Evolutionary conservation across 2,329 filamentous ascomycete species (phyloP).

Genomic region (Ophiostoma sp.): DNA sequence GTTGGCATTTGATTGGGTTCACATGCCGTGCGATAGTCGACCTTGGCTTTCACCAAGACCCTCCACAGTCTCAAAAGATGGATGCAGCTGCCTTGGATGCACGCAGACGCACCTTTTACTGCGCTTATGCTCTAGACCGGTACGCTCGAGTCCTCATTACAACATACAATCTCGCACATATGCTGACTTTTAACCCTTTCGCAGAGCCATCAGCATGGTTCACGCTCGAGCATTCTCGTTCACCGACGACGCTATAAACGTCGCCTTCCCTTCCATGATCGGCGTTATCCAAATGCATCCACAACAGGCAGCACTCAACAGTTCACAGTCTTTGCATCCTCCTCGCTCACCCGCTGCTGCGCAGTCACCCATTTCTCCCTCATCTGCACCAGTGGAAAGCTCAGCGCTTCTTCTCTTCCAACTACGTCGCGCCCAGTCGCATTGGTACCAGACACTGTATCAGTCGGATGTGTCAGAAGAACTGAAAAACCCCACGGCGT

Average conservation of each 20-base stretch:
- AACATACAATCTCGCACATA: too few relatives aligned
- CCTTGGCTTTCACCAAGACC: conserved; percentile 88
- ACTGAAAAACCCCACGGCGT: conserved; percentile 62
- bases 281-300: conserved; percentile 14
- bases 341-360: conserved; percentile 40
- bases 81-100: conserved; percentile 68
- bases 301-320: background rate
- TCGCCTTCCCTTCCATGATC: conserved; percentile 61
- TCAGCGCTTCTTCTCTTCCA: conserved; percentile 73
- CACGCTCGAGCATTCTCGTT: conserved; percentile 87
- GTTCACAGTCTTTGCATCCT: conserved; percentile 29
- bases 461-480: conserved; percentile 63
- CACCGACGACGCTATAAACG: conserved; percentile 79
- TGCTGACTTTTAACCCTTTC: too few relatives aligned
- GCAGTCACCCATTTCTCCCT: conserved; percentile 30
- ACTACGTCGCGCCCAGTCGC: conserved; percentile 78
- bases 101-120: conserved; percentile 80
- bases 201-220: conserved; percentile 74
- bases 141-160: conserved; percentile 35
- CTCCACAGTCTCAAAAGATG: conserved; percentile 61
- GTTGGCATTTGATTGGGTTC: conserved; percentile 89
- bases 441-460: conserved; percentile 84
- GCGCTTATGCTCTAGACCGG: conserved; percentile 84
- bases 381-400: conserved; percentile 50
- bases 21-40: conserved; percentile 84